Base-by-base conservation (phyloP, 2,329 filamentous ascomycete species). In the Chaetomiaceae sp. region DNA sequence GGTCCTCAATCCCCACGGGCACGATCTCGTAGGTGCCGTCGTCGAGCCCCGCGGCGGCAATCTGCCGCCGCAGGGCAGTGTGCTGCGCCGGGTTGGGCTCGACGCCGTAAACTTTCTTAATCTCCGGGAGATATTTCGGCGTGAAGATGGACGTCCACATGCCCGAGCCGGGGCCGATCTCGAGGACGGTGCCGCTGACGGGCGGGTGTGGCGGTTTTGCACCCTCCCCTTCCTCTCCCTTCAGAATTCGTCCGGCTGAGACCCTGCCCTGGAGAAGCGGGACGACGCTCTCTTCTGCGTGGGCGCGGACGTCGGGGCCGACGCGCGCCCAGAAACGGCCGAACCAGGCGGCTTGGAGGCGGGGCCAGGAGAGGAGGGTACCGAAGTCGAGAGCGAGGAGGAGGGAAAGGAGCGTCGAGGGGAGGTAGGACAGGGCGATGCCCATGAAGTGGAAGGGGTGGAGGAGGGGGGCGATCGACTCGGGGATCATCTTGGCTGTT, bases 111-210 rank as follows among this genome's bases (percentile, higher is more conserved):
- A 87, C 71, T 29, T 72, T 74, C 29, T 68, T 73, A 51, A 80
- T 42, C 17, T 19, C 11, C 9, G 23, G 29, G 23, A 54, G 48
- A 34, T 45, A 22, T 12, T 33, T 27, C 31, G 59, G 45, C 11
- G 57, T 53, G 38, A 83, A 81, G 17, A 83, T 66, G 33, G 77
- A 72, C 4, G 81, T 75, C 82, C 82, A 86, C 65, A 82, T 72
- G 3, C 83, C 84, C 1, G 69, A 74, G 3, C 81, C 84, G 1
- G 84, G 77, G 3, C 84, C 84, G 50, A 87, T 74, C 67, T 88
- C 84, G 39, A 86, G 65, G 5, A 84, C 77, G 2, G 76, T 70
- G 3, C 83, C 63, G 5, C 45, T 47, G 0, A 63, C 51, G 20
- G 61, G 50, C 0, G 53, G 68, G 63, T 51, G 65, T 63, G 19